phyloP scores from a whole-genome alignment of 805 yeast species.

The Hanseniaspora thailandica region DNA sequence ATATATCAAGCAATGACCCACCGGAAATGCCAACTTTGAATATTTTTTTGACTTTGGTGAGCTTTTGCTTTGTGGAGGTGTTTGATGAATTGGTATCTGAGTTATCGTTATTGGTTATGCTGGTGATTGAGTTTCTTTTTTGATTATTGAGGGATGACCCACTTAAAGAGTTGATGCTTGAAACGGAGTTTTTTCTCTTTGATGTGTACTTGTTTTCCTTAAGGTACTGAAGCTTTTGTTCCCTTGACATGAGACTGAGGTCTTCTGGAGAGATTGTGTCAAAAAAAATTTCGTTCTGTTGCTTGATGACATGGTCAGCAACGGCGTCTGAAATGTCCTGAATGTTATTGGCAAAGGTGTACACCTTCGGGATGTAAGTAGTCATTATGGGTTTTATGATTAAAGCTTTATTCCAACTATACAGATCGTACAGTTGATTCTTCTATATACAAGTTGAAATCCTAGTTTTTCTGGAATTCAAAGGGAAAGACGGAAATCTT shows the following conservation, averaged over 20 bases:
- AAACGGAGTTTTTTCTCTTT: constrained; percentile 16
- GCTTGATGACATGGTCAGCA: constrained; percentile 83
- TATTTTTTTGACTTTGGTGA: constrained; percentile 41
- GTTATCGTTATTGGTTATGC: constrained; percentile 14
- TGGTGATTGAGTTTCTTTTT: constrained; percentile 13
- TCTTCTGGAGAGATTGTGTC: constrained; percentile 15
- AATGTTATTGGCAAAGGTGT: constrained; percentile 74
- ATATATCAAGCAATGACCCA: constrained; percentile 78
- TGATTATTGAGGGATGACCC: constrained; percentile 3
- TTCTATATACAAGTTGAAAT: too few species aligned
- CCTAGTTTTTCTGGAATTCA: too few species aligned
- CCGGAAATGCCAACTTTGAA: constrained; percentile 89
- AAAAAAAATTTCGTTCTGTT: constrained; percentile 51
- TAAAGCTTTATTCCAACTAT: too few species aligned
- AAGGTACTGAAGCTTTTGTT: constrained; percentile 16
- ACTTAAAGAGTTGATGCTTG: constrained; percentile 5
- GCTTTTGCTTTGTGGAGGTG: constrained; percentile 22
- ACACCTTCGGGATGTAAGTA: constrained; percentile 84
- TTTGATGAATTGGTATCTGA: constrained; percentile 32
- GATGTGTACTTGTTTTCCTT: constrained; percentile 20
- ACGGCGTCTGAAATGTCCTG: constrained; percentile 91
- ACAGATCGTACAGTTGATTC: too few species aligned
- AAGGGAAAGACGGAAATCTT: not conserved
- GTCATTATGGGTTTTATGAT: constrained; percentile 42
- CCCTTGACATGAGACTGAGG: constrained; percentile 19